Evolutionary conservation across 768 basidiomycete genomes (phyloP), one percentile per base, ranked within the genome.

Genomic region (Rubroboletus pulcherrimus): DNA sequence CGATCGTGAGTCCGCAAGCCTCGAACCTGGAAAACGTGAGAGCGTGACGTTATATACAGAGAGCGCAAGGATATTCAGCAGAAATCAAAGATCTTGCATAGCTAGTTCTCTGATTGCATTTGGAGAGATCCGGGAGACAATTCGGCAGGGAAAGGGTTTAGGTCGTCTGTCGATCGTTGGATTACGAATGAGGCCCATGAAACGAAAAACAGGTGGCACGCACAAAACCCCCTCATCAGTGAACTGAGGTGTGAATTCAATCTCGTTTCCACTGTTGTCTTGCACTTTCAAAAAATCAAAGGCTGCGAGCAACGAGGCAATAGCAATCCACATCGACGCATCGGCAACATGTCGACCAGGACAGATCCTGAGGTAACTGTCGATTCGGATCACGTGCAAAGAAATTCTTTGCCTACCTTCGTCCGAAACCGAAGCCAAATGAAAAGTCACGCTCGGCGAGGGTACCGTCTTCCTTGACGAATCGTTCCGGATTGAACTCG

Each of bases 401-500:
- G 31, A n/a, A 15, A 3, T 11, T 39, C 14, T 33, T 24, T 19
- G 33, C 53, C 4, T 34, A 64, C 66, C 67, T 67, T 57, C 67
- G 59, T 39, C 68, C 66, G 11, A 61, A 65, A n/a, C 66, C 68
- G 12, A 68, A 68, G 7, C 52, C 38, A n/a, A 59, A 49, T 4
- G 60, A 38, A 33, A 2, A n/a, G 2, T 58, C 57, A 7, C 19
- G 35, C 7, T 54, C 55, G 7, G n/a, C 51, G 29, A 61, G 57
- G 5, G 56, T 49, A 17, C 58, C 68, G 43, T 70, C 54, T 12
- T 57, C 51, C 30, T 44, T 59, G 1, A 69, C 1, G 44, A 73
- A 81, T 12, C 79, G 69, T 19, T 74, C 73, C 11, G 79, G 81
- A 1, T 62, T 58, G 60, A 78, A 82, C 11, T 61, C 59, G 7